Percentiles rank a stretch among this genome's conserved stretches.
Conservation (phyloP, 805 yeast species). For the Cyberlindnera misumaiensis region DNA sequence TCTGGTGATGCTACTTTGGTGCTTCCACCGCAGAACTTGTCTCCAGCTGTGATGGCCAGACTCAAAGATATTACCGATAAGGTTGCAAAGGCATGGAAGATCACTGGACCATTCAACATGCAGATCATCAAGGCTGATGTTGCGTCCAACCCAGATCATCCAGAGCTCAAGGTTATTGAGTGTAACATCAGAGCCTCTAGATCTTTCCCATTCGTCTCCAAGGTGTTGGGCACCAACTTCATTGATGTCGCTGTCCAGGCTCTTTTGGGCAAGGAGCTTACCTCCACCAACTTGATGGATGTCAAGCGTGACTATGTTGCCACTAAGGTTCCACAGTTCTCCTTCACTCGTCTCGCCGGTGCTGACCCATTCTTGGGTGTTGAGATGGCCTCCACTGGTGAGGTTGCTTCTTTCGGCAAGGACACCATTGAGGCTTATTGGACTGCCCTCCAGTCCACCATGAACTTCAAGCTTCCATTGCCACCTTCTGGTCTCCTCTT, state of each 20-base stretch:
- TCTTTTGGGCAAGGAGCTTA: conserved; percentile 57
- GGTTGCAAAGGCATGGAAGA: conserved; percentile 90
- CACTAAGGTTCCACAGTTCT: conserved; percentile 96
- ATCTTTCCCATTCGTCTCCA: conserved; percentile 98
- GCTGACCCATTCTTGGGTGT: conserved; percentile 99
- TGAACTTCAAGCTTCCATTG: conserved; percentile 91
- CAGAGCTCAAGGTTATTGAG: conserved; percentile 89
- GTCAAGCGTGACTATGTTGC: conserved; percentile 78
- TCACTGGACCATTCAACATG: conserved; percentile 98
- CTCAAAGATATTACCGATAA: conserved; percentile 85
- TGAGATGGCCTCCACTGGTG: conserved; percentile 99
- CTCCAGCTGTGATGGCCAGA: conserved; percentile 58
- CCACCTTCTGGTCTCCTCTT: conserved; percentile 87
- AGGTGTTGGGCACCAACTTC: conserved; percentile 91
- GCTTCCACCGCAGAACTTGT: conserved; percentile 82
- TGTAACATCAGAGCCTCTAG: conserved; percentile 98
- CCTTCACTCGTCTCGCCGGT: conserved; percentile 96
- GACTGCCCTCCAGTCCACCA: conserved; percentile 94
- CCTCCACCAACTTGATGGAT: conserved; percentile 79
- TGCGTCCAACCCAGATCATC: conserved; percentile 48
- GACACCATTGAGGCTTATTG: conserved; percentile 89
- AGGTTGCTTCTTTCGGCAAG: conserved; percentile 93
- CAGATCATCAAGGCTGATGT: conserved; percentile 81
- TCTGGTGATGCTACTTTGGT: conserved; percentile 97
- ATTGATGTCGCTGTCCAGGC: conserved; percentile 93